Evolutionary conservation across 495 filamentous ascomycete genomes (phyloP).

Genomic region (Daldinia concentrica): DNA sequence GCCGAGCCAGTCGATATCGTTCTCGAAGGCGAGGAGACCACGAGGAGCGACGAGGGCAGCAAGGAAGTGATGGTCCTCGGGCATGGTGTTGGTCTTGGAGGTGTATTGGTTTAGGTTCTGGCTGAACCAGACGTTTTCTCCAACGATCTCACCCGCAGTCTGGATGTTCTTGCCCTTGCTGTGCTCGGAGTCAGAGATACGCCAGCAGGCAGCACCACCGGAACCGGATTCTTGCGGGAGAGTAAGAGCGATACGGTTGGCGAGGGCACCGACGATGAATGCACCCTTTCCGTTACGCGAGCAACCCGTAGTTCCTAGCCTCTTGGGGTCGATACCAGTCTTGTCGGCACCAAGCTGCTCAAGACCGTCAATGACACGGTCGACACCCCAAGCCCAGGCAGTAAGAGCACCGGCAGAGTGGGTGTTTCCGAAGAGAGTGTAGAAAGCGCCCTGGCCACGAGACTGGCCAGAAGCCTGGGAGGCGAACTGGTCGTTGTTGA

Average conservation of each 20-base stretch:
- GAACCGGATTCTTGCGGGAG: conserved; percentile 63
- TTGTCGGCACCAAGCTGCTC: conserved; percentile 53
- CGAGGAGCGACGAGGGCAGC: conserved; percentile 58
- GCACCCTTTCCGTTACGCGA: conserved; percentile 66
- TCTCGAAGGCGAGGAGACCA: conserved; percentile 60
- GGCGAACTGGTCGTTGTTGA: conserved; percentile 61
- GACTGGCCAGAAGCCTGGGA: conserved; percentile 50
- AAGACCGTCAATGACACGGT: conserved; percentile 62
- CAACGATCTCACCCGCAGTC: conserved; percentile 58
- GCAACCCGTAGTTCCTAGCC: conserved; percentile 62
- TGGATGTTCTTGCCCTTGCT: conserved; percentile 59
- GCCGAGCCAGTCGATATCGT: conserved; percentile 65
- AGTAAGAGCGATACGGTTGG: conserved; percentile 60
- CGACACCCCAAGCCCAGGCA: conserved; percentile 64
- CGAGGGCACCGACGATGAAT: conserved; percentile 61
- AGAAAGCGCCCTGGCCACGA: conserved; percentile 60
- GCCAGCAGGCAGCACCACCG: conserved; percentile 62
- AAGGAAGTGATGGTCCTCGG: conserved; percentile 62
- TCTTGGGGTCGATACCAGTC: conserved; percentile 57
- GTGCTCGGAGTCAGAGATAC: conserved; percentile 56
- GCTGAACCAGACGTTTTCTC: conserved; percentile 64
- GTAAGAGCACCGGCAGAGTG: conserved; percentile 60
- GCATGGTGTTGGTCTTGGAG: conserved; percentile 51
- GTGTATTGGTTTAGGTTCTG: conserved; percentile 54
- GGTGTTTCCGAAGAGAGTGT: conserved; percentile 56